phyloP scores from a whole-genome alignment of 441 rosid genomes.

The Pelargonium myrrhifolium region DNA sequence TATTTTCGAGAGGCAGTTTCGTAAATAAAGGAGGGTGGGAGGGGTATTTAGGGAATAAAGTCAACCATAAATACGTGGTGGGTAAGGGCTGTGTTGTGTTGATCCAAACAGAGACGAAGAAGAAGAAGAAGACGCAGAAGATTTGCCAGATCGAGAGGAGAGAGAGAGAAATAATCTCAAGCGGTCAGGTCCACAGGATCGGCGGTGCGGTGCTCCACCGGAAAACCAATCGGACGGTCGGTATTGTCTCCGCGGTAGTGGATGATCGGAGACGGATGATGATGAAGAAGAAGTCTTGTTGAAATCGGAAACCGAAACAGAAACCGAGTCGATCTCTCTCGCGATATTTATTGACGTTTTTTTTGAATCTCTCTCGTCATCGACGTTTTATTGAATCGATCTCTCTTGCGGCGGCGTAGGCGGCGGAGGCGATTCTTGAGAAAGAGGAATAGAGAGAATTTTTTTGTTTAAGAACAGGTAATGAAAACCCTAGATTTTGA shows the following conservation, averaged over 20 bases:
- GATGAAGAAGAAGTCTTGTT: constrained; percentile 8
- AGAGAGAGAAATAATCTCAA: constrained; percentile 11
- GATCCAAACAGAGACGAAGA: constrained; percentile 21
- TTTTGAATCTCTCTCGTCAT: not conserved
- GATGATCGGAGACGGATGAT: constrained; percentile 3
- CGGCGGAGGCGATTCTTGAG: constrained; percentile 12
- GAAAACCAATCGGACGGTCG: constrained; percentile 14
- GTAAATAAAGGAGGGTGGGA: not conserved
- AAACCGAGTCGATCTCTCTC: not conserved
- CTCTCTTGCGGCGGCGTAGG: constrained; percentile 21
- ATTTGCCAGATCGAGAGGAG: constrained; percentile 7
- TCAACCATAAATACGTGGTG: constrained; percentile 30
- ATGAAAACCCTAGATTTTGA: constrained; percentile 32
- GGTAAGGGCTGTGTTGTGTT: constrained; percentile 31
- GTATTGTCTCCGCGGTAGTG: constrained; percentile 5
- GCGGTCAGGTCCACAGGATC: constrained; percentile 12
- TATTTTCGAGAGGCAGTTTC: constrained; percentile 9
- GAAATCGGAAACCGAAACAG: not conserved
- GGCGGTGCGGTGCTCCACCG: constrained; percentile 9
- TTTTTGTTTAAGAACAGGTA: constrained; percentile 30
- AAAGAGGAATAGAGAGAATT: not conserved
- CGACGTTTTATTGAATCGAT: constrained; percentile 4
- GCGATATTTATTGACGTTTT: not conserved
- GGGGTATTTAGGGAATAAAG: constrained; percentile 27
- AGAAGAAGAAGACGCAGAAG: constrained; percentile 11